Percentiles rank a stretch among this genome's conserved stretches.
Evolutionary conservation across 2,329 filamentous ascomycete genomes (phyloP).

Genomic region (Pyrenophora seminiperda): DNA sequence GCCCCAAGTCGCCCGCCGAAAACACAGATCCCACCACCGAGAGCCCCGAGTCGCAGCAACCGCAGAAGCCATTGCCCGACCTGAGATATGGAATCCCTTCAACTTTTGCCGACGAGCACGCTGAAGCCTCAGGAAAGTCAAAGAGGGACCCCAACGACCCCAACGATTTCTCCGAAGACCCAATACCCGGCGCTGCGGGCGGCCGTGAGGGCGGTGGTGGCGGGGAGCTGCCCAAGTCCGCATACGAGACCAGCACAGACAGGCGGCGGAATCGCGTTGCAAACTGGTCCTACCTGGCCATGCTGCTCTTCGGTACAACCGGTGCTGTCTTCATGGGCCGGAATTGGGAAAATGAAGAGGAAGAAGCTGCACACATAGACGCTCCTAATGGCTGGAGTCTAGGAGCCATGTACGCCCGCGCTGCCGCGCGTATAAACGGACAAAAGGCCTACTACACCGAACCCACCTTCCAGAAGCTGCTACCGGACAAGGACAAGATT

Average conservation of each 20-base stretch:
- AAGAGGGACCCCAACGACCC: conserved; percentile 36
- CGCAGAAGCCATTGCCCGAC: conserved; percentile 76
- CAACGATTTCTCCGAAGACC: conserved; percentile 61
- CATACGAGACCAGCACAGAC: conserved; percentile 90
- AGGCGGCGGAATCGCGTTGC: conserved; percentile 76
- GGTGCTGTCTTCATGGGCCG: conserved; percentile 79
- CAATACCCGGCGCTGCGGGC: conserved; percentile 47
- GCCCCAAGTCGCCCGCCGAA: conserved; percentile 38
- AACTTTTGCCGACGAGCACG: conserved; percentile 76
- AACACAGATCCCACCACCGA: conserved; percentile 50
- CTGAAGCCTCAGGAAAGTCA: conserved; percentile 48
- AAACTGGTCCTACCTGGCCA: conserved; percentile 71
- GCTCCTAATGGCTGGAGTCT: conserved; percentile 80
- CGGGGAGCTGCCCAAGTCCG: conserved; percentile 73
- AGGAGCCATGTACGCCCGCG: conserved; percentile 78
- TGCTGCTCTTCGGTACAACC: conserved; percentile 62
- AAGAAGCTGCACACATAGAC: conserved; percentile 70
- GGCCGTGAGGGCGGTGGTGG: conserved; percentile 57
- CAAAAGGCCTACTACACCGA: conserved; percentile 93
- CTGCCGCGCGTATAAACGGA: conserved; percentile 73
- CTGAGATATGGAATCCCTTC: conserved; percentile 94
- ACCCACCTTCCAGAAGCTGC: conserved; percentile 89
- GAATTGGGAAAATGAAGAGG: conserved; percentile 79
- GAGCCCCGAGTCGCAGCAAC: conserved; percentile 52
- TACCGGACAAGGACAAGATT: conserved; percentile 71